These are phyloP conservation scores for Tuber umbilicatum DNA, from an alignment of 495 filamentous ascomycete species.

Conservation along the genomic window DNA sequence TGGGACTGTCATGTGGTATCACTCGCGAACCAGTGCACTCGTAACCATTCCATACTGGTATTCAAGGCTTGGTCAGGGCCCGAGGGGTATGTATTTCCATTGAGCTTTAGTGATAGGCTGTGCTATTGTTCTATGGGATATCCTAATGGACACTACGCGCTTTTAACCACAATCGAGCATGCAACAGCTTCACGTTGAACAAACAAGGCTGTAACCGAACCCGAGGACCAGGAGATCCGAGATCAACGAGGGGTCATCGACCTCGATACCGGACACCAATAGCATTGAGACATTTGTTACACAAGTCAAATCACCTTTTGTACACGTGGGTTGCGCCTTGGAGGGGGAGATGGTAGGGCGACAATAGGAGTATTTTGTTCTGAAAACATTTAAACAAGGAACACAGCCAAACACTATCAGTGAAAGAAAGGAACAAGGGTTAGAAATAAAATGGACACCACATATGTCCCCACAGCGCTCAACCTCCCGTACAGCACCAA, in stretches of 20 bases:
- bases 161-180: background rate
- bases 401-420: slow-evolving; percentile 1
- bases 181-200: background rate
- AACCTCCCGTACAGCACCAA: background rate
- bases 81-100: background rate
- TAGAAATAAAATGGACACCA: slow-evolving; percentile 14
- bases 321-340: background rate
- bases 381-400: background rate
- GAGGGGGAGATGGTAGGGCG: background rate
- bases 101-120: background rate
- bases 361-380: background rate
- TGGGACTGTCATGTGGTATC: slow-evolving; percentile 27
- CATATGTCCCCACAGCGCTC: slow-evolving; percentile 12
- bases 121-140: background rate
- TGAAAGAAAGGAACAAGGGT: background rate
- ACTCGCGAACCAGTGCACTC: too few species aligned
- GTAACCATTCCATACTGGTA: background rate
- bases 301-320: background rate
- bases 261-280: background rate
- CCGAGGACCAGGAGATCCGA: background rate
- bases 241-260: background rate
- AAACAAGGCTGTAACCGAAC: background rate
- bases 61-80: background rate
- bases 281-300: background rate
- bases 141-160: background rate